A percentile compares a stretch with the other conserved stretches of the same genome.
Evolutionary conservation across 2,329 filamentous ascomycete species (phyloP).

Genomic region (Xylariaceae sp.): DNA sequence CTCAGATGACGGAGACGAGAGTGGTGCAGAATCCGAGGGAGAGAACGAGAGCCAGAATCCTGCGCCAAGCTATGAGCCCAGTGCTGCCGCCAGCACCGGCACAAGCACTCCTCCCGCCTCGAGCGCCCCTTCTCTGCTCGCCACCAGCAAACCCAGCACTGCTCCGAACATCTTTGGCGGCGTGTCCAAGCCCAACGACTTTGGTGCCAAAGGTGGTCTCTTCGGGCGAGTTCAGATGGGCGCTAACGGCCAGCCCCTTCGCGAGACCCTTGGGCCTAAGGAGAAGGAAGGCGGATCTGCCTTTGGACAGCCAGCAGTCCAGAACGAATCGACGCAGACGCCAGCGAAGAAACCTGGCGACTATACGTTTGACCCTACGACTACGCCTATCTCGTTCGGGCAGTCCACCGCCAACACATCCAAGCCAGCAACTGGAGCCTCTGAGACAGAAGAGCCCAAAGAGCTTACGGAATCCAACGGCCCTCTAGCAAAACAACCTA

Average conservation of each 20-base stretch:
- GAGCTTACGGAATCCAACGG: too few relatives aligned
- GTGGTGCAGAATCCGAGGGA: constrained; percentile 36
- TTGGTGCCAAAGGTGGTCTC: constrained; percentile 21
- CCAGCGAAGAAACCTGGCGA: background rate
- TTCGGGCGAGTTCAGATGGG: constrained; percentile 26
- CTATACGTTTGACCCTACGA: background rate
- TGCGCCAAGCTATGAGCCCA: constrained; percentile 36
- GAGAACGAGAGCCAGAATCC: constrained; percentile 35
- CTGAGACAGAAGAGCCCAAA: background rate
- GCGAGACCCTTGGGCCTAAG: constrained; percentile 15
- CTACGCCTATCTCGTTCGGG: background rate
- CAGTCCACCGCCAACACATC: constrained; percentile 1
- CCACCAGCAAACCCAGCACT: constrained; percentile 20
- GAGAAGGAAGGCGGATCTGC: constrained; percentile 8
- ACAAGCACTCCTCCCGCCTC: constrained; percentile 32
- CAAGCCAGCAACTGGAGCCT: constrained; percentile 1
- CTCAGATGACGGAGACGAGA: constrained; percentile 39
- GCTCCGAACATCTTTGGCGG: constrained; percentile 15
- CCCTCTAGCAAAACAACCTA: too few relatives aligned
- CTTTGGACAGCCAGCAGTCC: constrained; percentile 9
- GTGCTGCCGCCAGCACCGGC: constrained; percentile 32
- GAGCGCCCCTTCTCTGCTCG: constrained; percentile 25
- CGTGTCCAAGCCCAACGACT: constrained; percentile 11
- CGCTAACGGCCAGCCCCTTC: constrained; percentile 24
- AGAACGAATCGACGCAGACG: constrained; percentile 3